phyloP scores from a whole-genome alignment of 192 early-diverging fungal species.

The Coemansia sp. region DNA sequence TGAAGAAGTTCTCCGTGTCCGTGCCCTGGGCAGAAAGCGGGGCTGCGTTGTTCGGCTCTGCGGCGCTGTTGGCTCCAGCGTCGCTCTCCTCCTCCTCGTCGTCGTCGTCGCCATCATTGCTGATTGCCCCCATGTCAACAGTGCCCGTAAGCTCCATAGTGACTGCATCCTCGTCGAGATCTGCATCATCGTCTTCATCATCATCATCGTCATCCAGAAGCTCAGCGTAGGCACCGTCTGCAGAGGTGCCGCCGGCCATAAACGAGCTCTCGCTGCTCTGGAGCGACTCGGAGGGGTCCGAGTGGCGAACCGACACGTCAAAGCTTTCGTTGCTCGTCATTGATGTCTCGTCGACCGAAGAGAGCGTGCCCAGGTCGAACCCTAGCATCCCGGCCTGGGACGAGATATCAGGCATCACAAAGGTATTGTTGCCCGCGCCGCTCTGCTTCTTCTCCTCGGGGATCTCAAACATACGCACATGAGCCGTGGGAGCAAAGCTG shows the following conservation, averaged over 20 bases:
- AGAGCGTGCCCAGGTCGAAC: constrained; percentile 33
- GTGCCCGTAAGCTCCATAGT: constrained; percentile 42
- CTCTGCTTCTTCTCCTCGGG: constrained; percentile 31
- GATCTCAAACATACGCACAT: constrained; percentile 48
- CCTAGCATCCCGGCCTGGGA: constrained; percentile 38
- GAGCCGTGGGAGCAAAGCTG: constrained; percentile 47
- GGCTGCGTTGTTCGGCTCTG: background rate
- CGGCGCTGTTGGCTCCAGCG: background rate
- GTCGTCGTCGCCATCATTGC: background rate
- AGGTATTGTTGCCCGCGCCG: constrained; percentile 15
- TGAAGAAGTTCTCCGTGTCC: constrained; percentile 18
- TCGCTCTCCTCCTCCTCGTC: background rate
- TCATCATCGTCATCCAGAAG: constrained; percentile 8
- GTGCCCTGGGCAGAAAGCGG: background rate
- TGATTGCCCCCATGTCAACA: constrained; percentile 23
- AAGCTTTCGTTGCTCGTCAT: constrained; percentile 48
- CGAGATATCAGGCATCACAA: constrained; percentile 42
- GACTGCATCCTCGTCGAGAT: constrained; percentile 35
- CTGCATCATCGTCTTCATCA: constrained; percentile 12
- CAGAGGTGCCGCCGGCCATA: background rate
- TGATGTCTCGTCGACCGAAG: constrained; percentile 36
- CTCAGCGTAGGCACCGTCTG: background rate
- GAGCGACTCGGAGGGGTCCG: constrained; percentile 32
- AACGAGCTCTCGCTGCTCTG: constrained; percentile 36
- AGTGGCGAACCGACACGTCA: constrained; percentile 46